phyloP scores from a whole-genome alignment of 768 basidiomycete species.

The Tephrocybe sp. region DNA sequence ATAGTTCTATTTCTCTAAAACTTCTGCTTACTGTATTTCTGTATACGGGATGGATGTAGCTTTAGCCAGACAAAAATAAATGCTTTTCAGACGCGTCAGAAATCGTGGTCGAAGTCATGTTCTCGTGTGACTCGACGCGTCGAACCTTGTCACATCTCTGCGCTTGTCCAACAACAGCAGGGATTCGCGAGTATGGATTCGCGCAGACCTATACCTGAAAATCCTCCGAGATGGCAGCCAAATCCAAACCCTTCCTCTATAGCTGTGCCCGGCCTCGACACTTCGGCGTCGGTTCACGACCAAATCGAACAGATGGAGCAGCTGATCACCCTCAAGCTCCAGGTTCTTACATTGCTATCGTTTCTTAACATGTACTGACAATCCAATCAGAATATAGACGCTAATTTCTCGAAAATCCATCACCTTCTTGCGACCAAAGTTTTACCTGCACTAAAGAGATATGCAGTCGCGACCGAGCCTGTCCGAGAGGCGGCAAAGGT shows the following conservation, averaged over 20 bases:
- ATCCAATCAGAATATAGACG: conserved; percentile 74
- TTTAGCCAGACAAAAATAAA: too few species aligned
- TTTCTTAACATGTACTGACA: not conserved
- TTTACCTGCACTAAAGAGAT: conserved; percentile 86
- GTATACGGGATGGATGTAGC: not conserved
- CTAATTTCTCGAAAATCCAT: conserved; percentile 89
- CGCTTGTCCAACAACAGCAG: conserved; percentile 9
- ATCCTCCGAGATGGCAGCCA: conserved; percentile 66
- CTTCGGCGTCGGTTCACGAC: conserved; percentile 62
- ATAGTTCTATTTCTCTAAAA: not conserved
- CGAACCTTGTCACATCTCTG: conserved; percentile 6
- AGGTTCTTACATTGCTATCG: conserved; percentile 43
- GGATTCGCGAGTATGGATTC: conserved; percentile 28
- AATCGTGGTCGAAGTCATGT: too few species aligned
- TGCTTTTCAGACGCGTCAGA: too few species aligned
- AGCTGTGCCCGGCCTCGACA: conserved; percentile 69
- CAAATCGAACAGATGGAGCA: conserved; percentile 97
- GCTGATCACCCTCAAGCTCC: conserved; percentile 87
- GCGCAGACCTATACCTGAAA: conserved; percentile 45
- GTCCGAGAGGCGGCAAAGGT: conserved; percentile 91
- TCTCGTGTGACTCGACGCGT: not conserved
- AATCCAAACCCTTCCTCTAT: conserved; percentile 62
- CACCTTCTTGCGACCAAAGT: conserved; percentile 76
- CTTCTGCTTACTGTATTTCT: not conserved
- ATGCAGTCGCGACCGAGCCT: conserved; percentile 82